Conservation (phyloP, 2,329 filamentous ascomycete genomes). For the Colletotrichum siamense region DNA sequence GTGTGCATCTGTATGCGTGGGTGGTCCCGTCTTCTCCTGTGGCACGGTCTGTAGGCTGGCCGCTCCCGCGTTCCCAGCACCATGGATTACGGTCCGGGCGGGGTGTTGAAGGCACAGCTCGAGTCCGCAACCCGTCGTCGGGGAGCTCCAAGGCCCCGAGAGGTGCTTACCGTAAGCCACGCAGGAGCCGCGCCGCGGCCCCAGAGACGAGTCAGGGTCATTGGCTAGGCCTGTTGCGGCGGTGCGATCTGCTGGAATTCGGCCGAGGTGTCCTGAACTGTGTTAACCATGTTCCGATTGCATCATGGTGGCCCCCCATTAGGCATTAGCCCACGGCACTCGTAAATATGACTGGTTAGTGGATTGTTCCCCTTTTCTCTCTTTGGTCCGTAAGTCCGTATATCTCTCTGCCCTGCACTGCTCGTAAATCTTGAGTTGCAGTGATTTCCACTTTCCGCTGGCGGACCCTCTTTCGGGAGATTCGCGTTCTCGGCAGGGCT, state of each 20-base stretch:
- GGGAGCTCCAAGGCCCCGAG: slow-evolving; percentile 1
- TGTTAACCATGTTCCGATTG: neutral
- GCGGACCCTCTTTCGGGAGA: neutral
- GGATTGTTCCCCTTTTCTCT: neutral
- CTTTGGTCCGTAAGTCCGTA: neutral
- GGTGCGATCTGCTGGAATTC: neutral
- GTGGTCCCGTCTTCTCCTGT: neutral
- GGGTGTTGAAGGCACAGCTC: neutral
- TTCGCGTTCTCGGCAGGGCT: neutral
- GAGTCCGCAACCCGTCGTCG: neutral
- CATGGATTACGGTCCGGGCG: slow-evolving; percentile 1
- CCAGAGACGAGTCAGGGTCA: neutral
- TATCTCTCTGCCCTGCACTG: neutral
- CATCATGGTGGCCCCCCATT: neutral
- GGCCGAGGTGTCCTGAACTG: neutral
- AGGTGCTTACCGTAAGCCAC: neutral
- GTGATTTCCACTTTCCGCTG: neutral
- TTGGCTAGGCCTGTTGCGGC: neutral
- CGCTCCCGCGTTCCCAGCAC: neutral
- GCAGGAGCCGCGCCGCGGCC: neutral
- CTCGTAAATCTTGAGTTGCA: slow-evolving; percentile 13
- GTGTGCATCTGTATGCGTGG: neutral
- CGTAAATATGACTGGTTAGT: neutral
- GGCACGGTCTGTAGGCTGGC: neutral
- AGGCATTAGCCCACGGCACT: neutral